Evolutionary conservation across 768 basidiomycete species (phyloP), one percentile per base, ranked within the genome.

Genomic region (Dentipellis sp.): DNA sequence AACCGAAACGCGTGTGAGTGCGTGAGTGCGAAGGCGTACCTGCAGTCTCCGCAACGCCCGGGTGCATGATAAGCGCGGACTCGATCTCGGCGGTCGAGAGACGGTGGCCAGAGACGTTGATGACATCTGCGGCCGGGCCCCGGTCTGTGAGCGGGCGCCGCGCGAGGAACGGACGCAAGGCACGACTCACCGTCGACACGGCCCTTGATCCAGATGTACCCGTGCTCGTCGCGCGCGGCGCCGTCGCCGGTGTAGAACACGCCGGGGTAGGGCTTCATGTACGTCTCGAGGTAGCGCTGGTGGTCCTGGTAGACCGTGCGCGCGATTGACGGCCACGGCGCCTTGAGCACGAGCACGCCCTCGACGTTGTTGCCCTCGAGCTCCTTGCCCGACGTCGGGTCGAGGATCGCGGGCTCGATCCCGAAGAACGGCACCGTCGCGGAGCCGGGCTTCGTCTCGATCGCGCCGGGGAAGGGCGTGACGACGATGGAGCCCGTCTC

Each of bases 361-460:
- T 97, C 94, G 22, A 93, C 91, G 54, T 80, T 78, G 67, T 88
- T 85, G 36, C 93, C 97, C 56, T 77, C 71, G 42, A 95, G 71
- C 63, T 83, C 81, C 73, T 83, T 71, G 50, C 95, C 95, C 9
- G 80, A 73, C n/a, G 80, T 72, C 4, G 95, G 79, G 67, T 99
- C 93, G 58, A 99, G 77, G 55, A 99, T 85, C 14, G 80, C 90
- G 34, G 92, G 78, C 65, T 93, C 84, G 58, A 94, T 88, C 52
- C 97, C 95, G 66, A 97, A 94, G 87, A 98, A 98, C 14, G 97
- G 97, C 51, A 98, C 91, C 5, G 95, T 97, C 7, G 97, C 95
- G 0, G 91, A 84, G 46, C 97, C 97, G 21, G 95, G 91, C 75
- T 98, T 98, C 52, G 94, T 94, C 71, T 90, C 82, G 62, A 97